phyloP scores from a whole-genome alignment of 768 basidiomycete genomes.

The Mrakia blollopis region DNA sequence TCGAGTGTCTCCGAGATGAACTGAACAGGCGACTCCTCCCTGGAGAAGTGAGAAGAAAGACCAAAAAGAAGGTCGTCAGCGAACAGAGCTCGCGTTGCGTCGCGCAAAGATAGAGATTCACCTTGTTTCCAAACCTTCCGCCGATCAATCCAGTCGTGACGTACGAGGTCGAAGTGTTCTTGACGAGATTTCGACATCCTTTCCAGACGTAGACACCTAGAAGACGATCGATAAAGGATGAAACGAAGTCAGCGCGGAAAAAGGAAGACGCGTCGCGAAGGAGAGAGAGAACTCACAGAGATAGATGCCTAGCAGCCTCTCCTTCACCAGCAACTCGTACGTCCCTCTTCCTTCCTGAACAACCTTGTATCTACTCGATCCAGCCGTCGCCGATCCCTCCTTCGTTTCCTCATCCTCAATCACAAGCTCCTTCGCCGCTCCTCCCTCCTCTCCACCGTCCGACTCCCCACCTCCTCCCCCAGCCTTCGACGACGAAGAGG shows the following conservation, averaged over 20 bases:
- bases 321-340: constrained; percentile 31
- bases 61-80: neutral
- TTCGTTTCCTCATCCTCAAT: neutral
- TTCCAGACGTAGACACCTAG: constrained; percentile 29
- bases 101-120: neutral
- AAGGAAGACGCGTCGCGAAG: too few relatives aligned
- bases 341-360: constrained; percentile 27
- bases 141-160: constrained; percentile 32
- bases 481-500: neutral
- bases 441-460: neutral
- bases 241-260: too few relatives aligned
- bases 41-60: neutral
- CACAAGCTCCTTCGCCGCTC: neutral
- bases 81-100: neutral
- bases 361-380: neutral
- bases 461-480: neutral
- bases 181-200: constrained; percentile 21
- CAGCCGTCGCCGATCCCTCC: neutral
- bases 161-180: constrained; percentile 28
- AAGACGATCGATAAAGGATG: too few relatives aligned
- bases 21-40: constrained; percentile 21
- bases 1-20: constrained; percentile 20
- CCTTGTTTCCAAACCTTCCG: constrained; percentile 31
- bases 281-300: constrained; percentile 4
- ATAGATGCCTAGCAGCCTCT: constrained; percentile 31